Conservation (phyloP, 345 rosid species). For the Odontarrhena argentea region DNA sequence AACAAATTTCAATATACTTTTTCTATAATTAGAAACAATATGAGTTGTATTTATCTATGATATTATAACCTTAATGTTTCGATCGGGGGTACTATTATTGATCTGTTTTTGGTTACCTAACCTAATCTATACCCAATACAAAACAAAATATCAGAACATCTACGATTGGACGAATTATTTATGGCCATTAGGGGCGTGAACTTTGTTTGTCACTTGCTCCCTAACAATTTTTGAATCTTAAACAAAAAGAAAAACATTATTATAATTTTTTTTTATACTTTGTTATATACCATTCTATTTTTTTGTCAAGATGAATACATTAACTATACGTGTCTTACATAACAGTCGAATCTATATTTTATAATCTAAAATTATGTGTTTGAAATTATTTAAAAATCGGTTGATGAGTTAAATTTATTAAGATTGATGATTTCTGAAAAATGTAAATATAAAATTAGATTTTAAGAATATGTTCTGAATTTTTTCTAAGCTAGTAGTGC, state of each 20-base stretch:
- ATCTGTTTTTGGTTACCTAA: not conserved
- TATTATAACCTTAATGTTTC: not conserved
- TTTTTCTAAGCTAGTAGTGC: too few species aligned
- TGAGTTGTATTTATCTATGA: too few species aligned
- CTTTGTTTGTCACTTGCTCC: not conserved
- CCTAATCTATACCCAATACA: not conserved
- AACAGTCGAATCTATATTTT: too few species aligned
- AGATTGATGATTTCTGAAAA: too few species aligned
- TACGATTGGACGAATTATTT: not conserved
- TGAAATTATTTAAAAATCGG: too few species aligned
- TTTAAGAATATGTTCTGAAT: too few species aligned
- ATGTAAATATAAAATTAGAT: too few species aligned
- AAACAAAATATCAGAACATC: not conserved
- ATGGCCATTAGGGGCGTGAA: not conserved
- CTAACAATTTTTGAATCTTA: not conserved
- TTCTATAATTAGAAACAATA: not conserved
- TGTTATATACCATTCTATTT: not conserved
- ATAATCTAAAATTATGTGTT: too few species aligned
- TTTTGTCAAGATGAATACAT: too few species aligned
- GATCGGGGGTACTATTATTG: not conserved
- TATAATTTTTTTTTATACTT: not conserved
- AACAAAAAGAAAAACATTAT: not conserved
- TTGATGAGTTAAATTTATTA: too few species aligned
- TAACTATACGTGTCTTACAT: too few species aligned
- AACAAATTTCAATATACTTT: too few species aligned